phyloP scores from a whole-genome alignment of 805 yeast species.

The Blastobotrys parvus region DNA sequence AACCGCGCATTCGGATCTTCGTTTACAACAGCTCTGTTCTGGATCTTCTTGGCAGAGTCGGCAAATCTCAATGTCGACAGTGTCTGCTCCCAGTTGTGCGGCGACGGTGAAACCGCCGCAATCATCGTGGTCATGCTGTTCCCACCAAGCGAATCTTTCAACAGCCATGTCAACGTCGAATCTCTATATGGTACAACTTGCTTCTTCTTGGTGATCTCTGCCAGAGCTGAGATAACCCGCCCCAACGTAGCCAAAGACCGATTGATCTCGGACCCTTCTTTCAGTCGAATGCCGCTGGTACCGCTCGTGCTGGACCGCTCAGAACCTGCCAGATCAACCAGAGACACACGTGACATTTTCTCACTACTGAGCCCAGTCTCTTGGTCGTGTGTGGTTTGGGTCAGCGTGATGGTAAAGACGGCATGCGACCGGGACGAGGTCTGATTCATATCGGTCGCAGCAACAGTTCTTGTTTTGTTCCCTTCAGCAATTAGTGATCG shows the following conservation, averaged over 20 bases:
- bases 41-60: slow-evolving; percentile 61
- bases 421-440: slow-evolving; percentile 66
- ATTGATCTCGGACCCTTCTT: slow-evolving; percentile 60
- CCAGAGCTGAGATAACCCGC: slow-evolving; percentile 39
- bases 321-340: slow-evolving; percentile 69
- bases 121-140: slow-evolving; percentile 60
- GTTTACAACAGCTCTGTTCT: slow-evolving; percentile 54
- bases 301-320: slow-evolving; percentile 52
- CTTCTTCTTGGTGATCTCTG: background rate
- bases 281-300: slow-evolving; percentile 28
- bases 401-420: slow-evolving; percentile 45
- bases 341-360: slow-evolving; percentile 45
- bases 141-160: slow-evolving; percentile 63
- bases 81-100: slow-evolving; percentile 64
- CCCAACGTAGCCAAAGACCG: slow-evolving; percentile 63
- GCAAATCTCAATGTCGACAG: slow-evolving; percentile 69
- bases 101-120: slow-evolving; percentile 71
- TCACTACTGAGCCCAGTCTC: slow-evolving; percentile 25
- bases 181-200: slow-evolving; percentile 52
- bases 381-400: slow-evolving; percentile 37
- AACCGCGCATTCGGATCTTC: slow-evolving; percentile 54
- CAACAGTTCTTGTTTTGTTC: slow-evolving; percentile 46
- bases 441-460: slow-evolving; percentile 55
- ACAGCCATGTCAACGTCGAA: slow-evolving; percentile 55
- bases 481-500: slow-evolving; percentile 38